A percentile compares a stretch with the other conserved stretches of the same genome.
Conservation (phyloP, 345 rosid species). For the Camelina sativa region DNA sequence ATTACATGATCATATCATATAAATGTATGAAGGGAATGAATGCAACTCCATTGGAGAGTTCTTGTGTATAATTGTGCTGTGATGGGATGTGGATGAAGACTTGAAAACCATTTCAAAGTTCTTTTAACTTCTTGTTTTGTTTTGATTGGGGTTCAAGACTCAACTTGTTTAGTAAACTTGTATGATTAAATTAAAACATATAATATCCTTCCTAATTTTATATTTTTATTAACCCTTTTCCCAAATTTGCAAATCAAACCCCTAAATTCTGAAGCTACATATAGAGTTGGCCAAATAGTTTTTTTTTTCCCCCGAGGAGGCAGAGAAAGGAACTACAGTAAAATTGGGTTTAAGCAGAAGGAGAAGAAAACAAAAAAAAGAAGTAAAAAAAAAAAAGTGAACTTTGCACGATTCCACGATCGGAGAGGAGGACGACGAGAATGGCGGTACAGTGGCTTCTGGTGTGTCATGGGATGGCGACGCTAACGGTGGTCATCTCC, state of each 20-base stretch:
- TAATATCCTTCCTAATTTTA: too few relatives aligned
- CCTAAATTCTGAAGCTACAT: neutral
- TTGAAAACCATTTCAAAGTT: conserved; percentile 25
- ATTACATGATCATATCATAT: neutral
- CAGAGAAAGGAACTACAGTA: neutral
- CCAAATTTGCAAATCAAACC: neutral
- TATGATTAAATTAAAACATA: too few relatives aligned
- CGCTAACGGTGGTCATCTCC: conserved; percentile 64
- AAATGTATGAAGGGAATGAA: conserved; percentile 35
- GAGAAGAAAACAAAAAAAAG: too few relatives aligned
- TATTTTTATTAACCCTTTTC: neutral
- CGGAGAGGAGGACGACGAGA: conserved; percentile 24
- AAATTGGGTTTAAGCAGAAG: conserved; percentile 5
- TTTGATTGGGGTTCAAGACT: conserved; percentile 17
- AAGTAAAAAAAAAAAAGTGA: too few relatives aligned
- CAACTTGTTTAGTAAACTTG: too few relatives aligned
- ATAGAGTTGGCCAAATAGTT: neutral
- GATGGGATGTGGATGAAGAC: conserved; percentile 68
- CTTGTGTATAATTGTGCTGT: conserved; percentile 83
- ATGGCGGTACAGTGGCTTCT: conserved; percentile 83
- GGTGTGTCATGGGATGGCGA: conserved; percentile 68
- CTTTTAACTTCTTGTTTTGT: conserved; percentile 10
- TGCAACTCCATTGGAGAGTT: conserved; percentile 55
- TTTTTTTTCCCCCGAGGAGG: neutral
- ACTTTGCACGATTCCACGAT: conserved; percentile 20